These are phyloP conservation scores for Phytophthora citricola DNA, from an alignment of 352 stramenopile genomes.

Conservation along the genomic window DNA sequence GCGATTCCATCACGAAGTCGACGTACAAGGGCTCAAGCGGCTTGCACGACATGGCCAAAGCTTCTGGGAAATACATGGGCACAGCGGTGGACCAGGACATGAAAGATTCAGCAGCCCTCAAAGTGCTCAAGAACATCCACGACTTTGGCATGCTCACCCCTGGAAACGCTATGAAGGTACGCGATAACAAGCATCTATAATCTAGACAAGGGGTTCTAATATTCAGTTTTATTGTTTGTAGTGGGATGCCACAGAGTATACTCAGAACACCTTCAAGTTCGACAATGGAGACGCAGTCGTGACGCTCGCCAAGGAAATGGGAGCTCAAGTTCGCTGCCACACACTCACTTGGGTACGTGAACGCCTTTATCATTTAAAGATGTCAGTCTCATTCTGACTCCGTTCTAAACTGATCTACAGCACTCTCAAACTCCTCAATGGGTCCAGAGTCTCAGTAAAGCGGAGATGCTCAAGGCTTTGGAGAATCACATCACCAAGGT, in stretches of 20 bases:
- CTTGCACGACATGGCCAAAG: conserved; percentile 35
- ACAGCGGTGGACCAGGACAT: conserved; percentile 34
- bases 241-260: conserved; percentile 34
- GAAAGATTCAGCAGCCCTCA: conserved; percentile 26
- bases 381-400: not conserved
- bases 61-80: conserved; percentile 40
- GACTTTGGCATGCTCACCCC: conserved; percentile 45
- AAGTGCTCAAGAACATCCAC: conserved; percentile 30
- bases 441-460: conserved; percentile 34
- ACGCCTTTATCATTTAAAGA: not conserved
- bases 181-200: not conserved
- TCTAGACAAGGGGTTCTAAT: not conserved
- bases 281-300: conserved; percentile 27
- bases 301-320: conserved; percentile 25
- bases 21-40: conserved; percentile 34
- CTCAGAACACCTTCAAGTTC: conserved; percentile 28
- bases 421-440: conserved; percentile 37
- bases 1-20: conserved; percentile 26
- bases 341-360: conserved; percentile 37
- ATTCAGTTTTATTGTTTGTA: conserved; percentile 7
- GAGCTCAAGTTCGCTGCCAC: conserved; percentile 39
- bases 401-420: conserved; percentile 8
- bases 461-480: conserved; percentile 32
- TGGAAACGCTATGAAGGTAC: conserved; percentile 42
- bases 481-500: conserved; percentile 44